Conservation (phyloP, 208 protist genomes). For the Wallacemonas sp. region DNA sequence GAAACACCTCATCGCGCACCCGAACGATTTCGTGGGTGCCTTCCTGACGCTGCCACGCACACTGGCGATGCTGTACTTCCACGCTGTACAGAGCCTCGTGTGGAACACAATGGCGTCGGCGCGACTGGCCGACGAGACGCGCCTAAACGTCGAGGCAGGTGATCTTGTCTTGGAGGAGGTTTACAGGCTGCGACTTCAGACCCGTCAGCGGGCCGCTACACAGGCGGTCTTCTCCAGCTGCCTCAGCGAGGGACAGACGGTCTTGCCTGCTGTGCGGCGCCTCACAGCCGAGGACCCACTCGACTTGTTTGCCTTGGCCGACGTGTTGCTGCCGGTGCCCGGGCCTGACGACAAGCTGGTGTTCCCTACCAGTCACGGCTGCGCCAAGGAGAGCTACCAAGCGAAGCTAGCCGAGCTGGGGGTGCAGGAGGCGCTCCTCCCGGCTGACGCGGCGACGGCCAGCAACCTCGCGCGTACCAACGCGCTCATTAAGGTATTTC, state of each 20-base stretch:
- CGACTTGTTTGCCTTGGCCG: slow-evolving; percentile 59
- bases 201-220: not conserved
- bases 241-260: slow-evolving; percentile 1
- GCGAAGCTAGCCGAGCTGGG: slow-evolving; percentile 22
- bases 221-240: not conserved
- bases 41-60: slow-evolving; percentile 82
- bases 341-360: slow-evolving; percentile 72
- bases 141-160: slow-evolving; percentile 50
- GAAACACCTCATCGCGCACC: slow-evolving; percentile 54
- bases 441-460: not conserved
- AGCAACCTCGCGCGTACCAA: slow-evolving; percentile 4
- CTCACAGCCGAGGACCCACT: slow-evolving; percentile 66
- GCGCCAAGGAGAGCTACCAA: slow-evolving; percentile 53
- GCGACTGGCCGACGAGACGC: slow-evolving; percentile 47
- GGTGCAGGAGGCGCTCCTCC: slow-evolving; percentile 37
- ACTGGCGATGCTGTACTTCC: slow-evolving; percentile 91
- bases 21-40: slow-evolving; percentile 71
- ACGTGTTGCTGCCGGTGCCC: slow-evolving; percentile 91
- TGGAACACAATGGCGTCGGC: slow-evolving; percentile 93
- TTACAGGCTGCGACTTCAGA: slow-evolving; percentile 19
- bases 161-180: slow-evolving; percentile 79
- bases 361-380: slow-evolving; percentile 60
- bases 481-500: slow-evolving; percentile 74
- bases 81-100: slow-evolving; percentile 92
- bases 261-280: slow-evolving; percentile 48